Conservation (phyloP, 768 basidiomycete species). For the Kwoniella mangroviensis region DNA sequence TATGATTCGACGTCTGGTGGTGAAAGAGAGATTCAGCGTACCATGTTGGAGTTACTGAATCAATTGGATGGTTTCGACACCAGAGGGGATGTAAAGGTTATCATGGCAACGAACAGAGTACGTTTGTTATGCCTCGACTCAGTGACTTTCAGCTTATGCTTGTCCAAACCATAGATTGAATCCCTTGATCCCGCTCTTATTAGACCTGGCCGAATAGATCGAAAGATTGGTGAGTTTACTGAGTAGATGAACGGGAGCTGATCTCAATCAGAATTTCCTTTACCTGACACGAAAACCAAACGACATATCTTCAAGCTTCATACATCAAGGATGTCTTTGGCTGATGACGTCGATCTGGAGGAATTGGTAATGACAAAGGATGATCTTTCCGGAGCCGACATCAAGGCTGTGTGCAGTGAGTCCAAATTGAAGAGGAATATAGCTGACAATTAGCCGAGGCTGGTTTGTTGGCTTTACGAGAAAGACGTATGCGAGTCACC, state of each 20-base stretch:
- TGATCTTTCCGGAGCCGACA: conserved; percentile 94
- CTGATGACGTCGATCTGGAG: conserved; percentile 82
- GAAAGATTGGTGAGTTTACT: conserved; percentile 74
- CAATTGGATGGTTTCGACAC: conserved; percentile 99
- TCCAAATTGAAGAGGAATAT: conserved; percentile 1
- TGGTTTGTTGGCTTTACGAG: conserved; percentile 90
- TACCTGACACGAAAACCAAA: conserved; percentile 98
- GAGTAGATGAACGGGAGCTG: conserved; percentile 1
- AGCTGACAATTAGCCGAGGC: conserved; percentile 71
- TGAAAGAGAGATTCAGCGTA: conserved; percentile 98
- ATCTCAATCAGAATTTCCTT: conserved; percentile 61
- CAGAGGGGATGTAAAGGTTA: conserved; percentile 98
- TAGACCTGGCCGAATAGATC: conserved; percentile 95
- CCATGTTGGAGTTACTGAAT: conserved; percentile 97
- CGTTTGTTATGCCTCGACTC: conserved; percentile 9
- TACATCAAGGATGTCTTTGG: conserved; percentile 90
- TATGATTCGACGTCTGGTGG: conserved; percentile 99
- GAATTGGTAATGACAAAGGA: conserved; percentile 96
- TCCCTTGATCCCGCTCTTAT: conserved; percentile 96
- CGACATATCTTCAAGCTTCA: conserved; percentile 94
- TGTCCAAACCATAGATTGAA: conserved; percentile 68
- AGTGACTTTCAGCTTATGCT: neutral
- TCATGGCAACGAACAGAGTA: conserved; percentile 93
- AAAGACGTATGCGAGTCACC: conserved; percentile 68
- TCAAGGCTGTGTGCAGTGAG: conserved; percentile 86